Conservation (phyloP, 257 asterid genomes). For the Scutellaria barbata region DNA sequence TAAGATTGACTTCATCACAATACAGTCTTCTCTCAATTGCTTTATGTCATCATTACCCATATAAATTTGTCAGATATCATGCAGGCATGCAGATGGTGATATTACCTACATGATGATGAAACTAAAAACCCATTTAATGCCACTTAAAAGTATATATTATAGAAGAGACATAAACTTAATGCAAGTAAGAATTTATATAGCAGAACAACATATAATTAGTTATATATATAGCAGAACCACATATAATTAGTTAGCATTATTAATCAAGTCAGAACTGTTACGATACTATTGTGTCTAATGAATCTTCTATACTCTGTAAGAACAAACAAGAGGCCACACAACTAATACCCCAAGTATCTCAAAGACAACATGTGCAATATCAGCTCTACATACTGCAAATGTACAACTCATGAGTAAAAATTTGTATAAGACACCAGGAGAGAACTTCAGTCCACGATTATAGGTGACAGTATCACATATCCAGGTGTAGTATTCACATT, state of each 20-base stretch:
- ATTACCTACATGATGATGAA: constrained; percentile 13
- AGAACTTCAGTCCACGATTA: not conserved
- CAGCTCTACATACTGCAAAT: not conserved
- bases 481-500: not conserved
- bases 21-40: not conserved
- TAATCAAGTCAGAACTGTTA: no score
- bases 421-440: not conserved
- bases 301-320: not conserved
- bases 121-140: not conserved
- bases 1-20: not conserved
- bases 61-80: not conserved
- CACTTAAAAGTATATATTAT: no score
- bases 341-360: not conserved
- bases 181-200: no score
- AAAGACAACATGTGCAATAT: constrained; percentile 1
- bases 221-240: not conserved
- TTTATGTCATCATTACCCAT: not conserved
- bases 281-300: no score
- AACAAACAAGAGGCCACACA: not conserved
- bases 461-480: not conserved
- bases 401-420: not conserved
- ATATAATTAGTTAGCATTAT: not conserved
- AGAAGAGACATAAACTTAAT: no score
- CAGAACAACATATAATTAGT: no score
- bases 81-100: constrained; percentile 3